These are phyloP conservation scores for Datisca glomerata DNA, from an alignment of 306 rosid species.

Conservation along the genomic window DNA sequence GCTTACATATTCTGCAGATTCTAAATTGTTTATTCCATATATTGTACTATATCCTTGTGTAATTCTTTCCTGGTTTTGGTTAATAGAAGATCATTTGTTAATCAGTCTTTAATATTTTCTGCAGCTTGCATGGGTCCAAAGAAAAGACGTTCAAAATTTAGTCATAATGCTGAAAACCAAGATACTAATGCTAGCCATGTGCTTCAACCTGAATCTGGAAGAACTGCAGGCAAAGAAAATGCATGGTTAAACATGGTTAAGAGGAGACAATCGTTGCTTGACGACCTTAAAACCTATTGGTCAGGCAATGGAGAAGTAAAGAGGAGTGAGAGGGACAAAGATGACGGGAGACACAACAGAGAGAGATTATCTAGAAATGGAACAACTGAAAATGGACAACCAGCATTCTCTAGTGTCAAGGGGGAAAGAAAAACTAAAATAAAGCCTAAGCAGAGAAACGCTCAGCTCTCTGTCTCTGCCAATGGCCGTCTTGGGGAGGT, in stretches of 20 bases:
- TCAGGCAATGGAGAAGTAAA: conserved; percentile 83
- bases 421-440: conserved; percentile 87
- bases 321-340: conserved; percentile 99
- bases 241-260: conserved; percentile 80
- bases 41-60: neutral
- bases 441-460: conserved; percentile 89
- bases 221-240: conserved; percentile 57
- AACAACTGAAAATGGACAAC: conserved; percentile 70
- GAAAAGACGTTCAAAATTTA: conserved; percentile 61
- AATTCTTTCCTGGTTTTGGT: too few relatives aligned
- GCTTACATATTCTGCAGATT: too few relatives aligned
- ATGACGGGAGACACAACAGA: conserved; percentile 82
- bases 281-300: conserved; percentile 83
- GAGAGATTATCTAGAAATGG: conserved; percentile 83
- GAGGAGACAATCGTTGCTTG: conserved; percentile 90
- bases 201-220: conserved; percentile 50
- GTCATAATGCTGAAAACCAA: conserved; percentile 58
- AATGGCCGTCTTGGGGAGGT: conserved; percentile 81
- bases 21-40: neutral
- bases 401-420: conserved; percentile 58
- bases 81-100: too few relatives aligned
- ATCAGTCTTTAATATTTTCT: conserved; percentile 15
- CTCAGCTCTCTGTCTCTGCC: conserved; percentile 88
- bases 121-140: conserved; percentile 74
- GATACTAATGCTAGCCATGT: conserved; percentile 44